Evolutionary conservation across 768 basidiomycete genomes (phyloP).

Genomic region (Leccinum variicolor): DNA sequence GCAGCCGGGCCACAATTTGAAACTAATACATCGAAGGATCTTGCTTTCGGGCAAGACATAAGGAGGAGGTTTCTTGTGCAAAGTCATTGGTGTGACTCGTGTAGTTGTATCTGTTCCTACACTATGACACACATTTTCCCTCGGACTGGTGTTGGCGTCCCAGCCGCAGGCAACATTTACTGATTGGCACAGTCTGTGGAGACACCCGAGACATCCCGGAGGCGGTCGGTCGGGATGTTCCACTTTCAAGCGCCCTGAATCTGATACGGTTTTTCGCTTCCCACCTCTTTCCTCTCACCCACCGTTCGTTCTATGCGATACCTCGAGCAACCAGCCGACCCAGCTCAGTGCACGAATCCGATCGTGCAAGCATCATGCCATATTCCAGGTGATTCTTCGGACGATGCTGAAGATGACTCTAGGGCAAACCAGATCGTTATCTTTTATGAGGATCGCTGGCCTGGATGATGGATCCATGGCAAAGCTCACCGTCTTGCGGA

Average conservation of each 20-base stretch:
- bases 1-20: neutral
- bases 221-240: neutral
- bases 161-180: neutral
- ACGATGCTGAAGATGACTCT: neutral
- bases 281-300: neutral
- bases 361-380: neutral
- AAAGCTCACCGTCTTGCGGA: neutral
- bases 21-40: neutral
- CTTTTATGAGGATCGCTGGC: neutral
- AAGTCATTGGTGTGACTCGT: no score
- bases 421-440: neutral
- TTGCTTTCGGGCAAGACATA: neutral
- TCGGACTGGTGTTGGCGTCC: neutral
- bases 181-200: neutral
- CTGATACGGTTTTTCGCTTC: neutral
- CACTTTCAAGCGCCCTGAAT: neutral
- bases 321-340: neutral
- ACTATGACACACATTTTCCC: no score
- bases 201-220: neutral
- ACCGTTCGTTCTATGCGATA: neutral
- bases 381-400: neutral
- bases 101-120: no score
- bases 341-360: neutral
- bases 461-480: no score
- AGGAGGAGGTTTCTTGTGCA: neutral